Evolutionary conservation across 2,329 filamentous ascomycete genomes (phyloP), one percentile per base, ranked within the genome.

Genomic region (Epichloe baconii): DNA sequence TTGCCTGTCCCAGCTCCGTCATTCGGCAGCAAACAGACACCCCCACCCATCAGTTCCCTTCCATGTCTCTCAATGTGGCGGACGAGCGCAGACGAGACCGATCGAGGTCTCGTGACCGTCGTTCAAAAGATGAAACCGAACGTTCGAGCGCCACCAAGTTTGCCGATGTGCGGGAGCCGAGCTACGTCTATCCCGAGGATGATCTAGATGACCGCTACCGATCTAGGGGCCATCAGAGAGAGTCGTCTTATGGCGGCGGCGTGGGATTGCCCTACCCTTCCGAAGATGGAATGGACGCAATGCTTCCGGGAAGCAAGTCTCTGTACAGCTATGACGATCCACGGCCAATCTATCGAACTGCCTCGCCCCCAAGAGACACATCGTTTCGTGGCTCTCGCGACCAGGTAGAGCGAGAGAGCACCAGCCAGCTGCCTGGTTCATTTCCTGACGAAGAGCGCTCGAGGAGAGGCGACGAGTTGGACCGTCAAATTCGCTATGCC

Each of bases 61-160:
- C 53, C 59, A 80, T 79, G 76, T 78, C 77, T 57, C 67, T 78
- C 44, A 67, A 69, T 51, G 71, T 76, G 49, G 72, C 74, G 53
- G 70, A 72, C 51, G 62, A 62, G 52, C 63, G 65, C 47, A 68
- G 69, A 44, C 70, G 71, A 50, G 71, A 66, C 47, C 74, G 74
- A 49, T 74, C 75, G 48, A 68, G 68, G 62, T 60, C 71, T 66
- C 62, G 65, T 54, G 64, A 66, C 52, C 60, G 62, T 34, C 66
- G 66, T 44, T 55, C 62, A n/a, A 61, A 55, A 46, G 62, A 64
- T 37, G 61, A 66, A 12, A 53, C 57, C 6, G 61, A 62, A 51
- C 61, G 62, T 48, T 62, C 64, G 23, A 58, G 61, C 17, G 59
- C 61, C 23, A 55, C 59, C 41, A 55, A 52, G 60, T 68, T 56